Base-by-base conservation (phyloP, 352 stramenopile species). In the Phytophthora ramorum region DNA sequence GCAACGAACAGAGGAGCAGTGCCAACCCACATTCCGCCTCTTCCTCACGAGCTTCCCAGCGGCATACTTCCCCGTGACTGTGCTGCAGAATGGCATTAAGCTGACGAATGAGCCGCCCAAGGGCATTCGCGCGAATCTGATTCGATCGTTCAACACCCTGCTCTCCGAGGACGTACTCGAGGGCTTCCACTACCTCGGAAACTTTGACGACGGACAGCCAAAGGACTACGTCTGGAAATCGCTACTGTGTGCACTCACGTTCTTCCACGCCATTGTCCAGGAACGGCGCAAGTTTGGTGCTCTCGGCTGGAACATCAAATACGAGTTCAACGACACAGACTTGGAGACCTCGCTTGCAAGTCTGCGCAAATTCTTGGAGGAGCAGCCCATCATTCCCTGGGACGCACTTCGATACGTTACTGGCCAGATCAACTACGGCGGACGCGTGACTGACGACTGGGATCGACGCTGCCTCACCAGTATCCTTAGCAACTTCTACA, bases 301-400 rank as follows among this genome's bases (percentile, higher is more conserved):
- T 14, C 75, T 98, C 1, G 95, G 95, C 8, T 98, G 95, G 95
- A 98, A 98, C 63, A 98, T 98, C 71, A 86, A 86, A 52, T 98
- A 98, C 65, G 95, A 97, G 51, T 98, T 98, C 73, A 98, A 98
- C 66, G 96, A 98, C 59, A 96, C 90, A 7, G 95, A 98, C 71
- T 74, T 98, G 6, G 93, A 98, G 78, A 98, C 95, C 22, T 97
- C 88, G 13, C 81, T 98, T 9, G 87, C 83, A 16, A 95, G 93
- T 61, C 61, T 98, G 10, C 85, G 78, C 7, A 94, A 96, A 35
- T 98, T 98, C 62, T 63, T 98, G 6, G 79, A 96, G 45, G 90
- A 98, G 61, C 91, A 98, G 75, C 81, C 86, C 5, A 69, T 78
- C 13, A 81, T 98, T 10, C 95, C 95, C 7, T 98, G 95, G 95